phyloP scores from a whole-genome alignment of 352 stramenopile species.

The Peronospora belbahrii region DNA sequence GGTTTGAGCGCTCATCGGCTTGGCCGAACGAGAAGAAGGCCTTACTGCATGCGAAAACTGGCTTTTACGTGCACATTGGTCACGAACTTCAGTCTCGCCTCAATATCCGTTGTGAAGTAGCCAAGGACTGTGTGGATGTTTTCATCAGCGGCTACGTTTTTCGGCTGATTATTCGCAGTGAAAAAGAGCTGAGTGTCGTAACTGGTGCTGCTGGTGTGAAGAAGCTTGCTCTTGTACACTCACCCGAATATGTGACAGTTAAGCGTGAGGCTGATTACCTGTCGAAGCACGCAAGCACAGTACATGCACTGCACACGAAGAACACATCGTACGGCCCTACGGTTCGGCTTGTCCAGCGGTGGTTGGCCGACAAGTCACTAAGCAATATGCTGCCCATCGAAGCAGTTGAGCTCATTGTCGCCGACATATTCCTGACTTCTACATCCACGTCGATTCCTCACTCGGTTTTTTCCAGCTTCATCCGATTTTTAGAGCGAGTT shows the following conservation, averaged over 20 bases:
- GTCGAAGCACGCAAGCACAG: slow-evolving; percentile 52
- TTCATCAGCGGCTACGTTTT: slow-evolving; percentile 81
- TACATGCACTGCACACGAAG: slow-evolving; percentile 74
- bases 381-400: slow-evolving; percentile 62
- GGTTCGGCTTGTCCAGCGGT: slow-evolving; percentile 72
- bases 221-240: slow-evolving; percentile 55
- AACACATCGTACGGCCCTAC: slow-evolving; percentile 74
- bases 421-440: slow-evolving; percentile 55
- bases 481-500: slow-evolving; percentile 71
- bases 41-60: slow-evolving; percentile 75
- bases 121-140: slow-evolving; percentile 68
- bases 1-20: slow-evolving; percentile 79
- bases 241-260: slow-evolving; percentile 45
- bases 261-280: slow-evolving; percentile 62
- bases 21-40: slow-evolving; percentile 82
- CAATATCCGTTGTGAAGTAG: slow-evolving; percentile 64
- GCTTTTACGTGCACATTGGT: slow-evolving; percentile 85
- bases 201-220: slow-evolving; percentile 48
- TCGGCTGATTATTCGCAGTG: slow-evolving; percentile 68
- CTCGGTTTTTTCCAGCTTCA: slow-evolving; percentile 73
- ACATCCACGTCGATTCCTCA: slow-evolving; percentile 44
- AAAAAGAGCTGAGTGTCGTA: slow-evolving; percentile 63
- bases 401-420: slow-evolving; percentile 73
- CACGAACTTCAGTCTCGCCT: slow-evolving; percentile 65
- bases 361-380: slow-evolving; percentile 74